Base-by-base conservation (phyloP, 2,329 filamentous ascomycete genomes). In the Hypocreales sp. region DNA sequence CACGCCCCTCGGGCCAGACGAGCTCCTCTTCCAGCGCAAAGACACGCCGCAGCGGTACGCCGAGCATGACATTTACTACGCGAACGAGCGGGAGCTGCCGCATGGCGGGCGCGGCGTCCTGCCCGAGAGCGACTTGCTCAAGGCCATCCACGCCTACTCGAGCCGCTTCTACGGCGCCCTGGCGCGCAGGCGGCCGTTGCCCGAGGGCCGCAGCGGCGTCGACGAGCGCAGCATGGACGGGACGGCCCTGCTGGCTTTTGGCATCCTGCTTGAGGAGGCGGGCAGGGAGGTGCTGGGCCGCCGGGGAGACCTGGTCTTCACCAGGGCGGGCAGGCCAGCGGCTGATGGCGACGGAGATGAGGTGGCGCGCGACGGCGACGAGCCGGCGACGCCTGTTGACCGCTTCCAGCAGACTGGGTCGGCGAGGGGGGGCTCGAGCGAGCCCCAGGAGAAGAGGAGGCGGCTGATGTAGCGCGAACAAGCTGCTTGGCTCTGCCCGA, bases 191-290 rank as follows among this genome's bases (percentile, higher is more conserved):
- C 28, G 32, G 28, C 25, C 35, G 20, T 12, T 31, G 12, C 25
- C 24, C 15, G 16, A 29, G 8, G 7, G 24, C 22, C 27, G 26
- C 25, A 20, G 20, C 17, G 47, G 46, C 28, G 40, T 64, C 20
- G 60, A 68, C 33, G 61, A 68, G 44, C 48, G 62, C 36, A 79
- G 71, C 47, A 70, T 87, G 67, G 78, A 87, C 43, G 80, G 82
- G 54, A 82, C 78, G 10, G 79, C 79, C 4, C 58, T 87, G 31
- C 54, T 87, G 29, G 78, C 79, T 1, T 60, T 87, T 41, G 79
- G 79, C 2, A 71, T 87, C 26, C 49, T 87, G 31, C 54, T 86
- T 22, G 79, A 87, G 50, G 80, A 87, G 49, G 66, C 69, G 3
- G 61, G 67, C 11, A 58, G 61, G 22, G 67, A 73, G 25, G 47